Percentiles rank a stretch among this genome's conserved stretches.
These are phyloP conservation scores for Tetramitus jugosus DNA, from an alignment of 208 protist genomes.

Conservation along the genomic window DNA sequence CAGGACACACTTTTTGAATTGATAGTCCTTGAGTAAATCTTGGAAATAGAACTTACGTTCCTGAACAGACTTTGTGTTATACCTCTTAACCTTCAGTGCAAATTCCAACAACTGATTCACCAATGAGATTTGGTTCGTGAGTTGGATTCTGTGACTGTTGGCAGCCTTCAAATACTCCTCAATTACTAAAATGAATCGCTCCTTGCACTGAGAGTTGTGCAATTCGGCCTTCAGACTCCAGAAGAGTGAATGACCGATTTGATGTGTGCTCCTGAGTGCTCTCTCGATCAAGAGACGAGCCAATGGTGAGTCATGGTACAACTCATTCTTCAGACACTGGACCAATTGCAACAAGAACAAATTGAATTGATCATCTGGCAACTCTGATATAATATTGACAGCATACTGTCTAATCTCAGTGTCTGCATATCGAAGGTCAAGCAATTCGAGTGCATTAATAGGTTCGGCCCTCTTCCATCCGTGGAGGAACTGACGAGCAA, in stretches of 20 bases:
- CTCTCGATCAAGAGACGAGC: slow-evolving; percentile 58
- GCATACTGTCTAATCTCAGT: slow-evolving; percentile 57
- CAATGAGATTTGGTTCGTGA: slow-evolving; percentile 39
- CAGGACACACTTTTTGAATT: slow-evolving; percentile 53
- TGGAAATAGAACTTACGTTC: too few relatives aligned
- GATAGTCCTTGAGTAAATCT: too few relatives aligned
- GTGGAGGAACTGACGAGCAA: slow-evolving; percentile 33
- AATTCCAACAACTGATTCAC: slow-evolving; percentile 50
- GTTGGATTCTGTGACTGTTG: not conserved
- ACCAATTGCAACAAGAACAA: slow-evolving; percentile 67
- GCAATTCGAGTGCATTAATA: slow-evolving; percentile 9
- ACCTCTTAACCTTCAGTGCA: slow-evolving; percentile 44
- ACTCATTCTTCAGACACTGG: slow-evolving; percentile 69
- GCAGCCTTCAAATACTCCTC: slow-evolving; percentile 43
- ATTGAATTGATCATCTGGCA: slow-evolving; percentile 59
- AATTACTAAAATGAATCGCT: slow-evolving; percentile 64
- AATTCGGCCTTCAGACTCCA: slow-evolving; percentile 76
- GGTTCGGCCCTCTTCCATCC: not conserved
- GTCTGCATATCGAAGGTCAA: slow-evolving; percentile 45
- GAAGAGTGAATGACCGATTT: slow-evolving; percentile 66
- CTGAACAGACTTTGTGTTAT: too few relatives aligned
- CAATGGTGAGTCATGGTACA: slow-evolving; percentile 62
- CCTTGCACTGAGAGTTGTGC: slow-evolving; percentile 51
- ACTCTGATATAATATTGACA: slow-evolving; percentile 48
- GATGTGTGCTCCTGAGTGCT: slow-evolving; percentile 54